phyloP scores from a whole-genome alignment of 768 basidiomycete species.

The Termitomyces sp. region DNA sequence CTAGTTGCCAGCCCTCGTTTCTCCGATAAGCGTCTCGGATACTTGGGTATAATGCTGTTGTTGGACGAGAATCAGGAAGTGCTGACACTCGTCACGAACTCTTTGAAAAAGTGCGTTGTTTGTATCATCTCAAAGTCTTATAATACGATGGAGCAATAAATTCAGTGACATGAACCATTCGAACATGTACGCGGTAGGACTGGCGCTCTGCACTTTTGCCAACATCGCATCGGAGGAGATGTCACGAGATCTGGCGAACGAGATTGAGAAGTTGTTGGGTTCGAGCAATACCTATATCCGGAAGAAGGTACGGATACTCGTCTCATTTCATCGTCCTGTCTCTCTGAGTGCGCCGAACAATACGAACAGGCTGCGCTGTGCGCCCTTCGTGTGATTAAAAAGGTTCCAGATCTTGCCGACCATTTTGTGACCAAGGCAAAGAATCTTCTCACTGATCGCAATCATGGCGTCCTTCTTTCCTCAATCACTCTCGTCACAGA shows the following conservation, averaged over 20 bases:
- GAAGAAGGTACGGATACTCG: constrained; percentile 75
- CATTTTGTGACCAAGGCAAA: constrained; percentile 89
- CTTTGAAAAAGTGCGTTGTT: constrained; percentile 83
- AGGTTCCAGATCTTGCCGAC: constrained; percentile 93
- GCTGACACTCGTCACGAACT: constrained; percentile 94
- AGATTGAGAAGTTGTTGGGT: constrained; percentile 95
- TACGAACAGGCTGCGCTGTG: constrained; percentile 81
- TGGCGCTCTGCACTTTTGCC: constrained; percentile 96
- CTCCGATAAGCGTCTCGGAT: constrained; percentile 93
- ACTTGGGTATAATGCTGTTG: constrained; percentile 95
- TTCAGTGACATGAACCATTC: constrained; percentile 97
- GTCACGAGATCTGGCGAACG: constrained; percentile 96
- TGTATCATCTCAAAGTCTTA: neutral
- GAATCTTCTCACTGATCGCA: constrained; percentile 88
- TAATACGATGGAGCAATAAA: neutral
- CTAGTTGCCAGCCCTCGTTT: constrained; percentile 94
- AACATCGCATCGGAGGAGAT: constrained; percentile 99
- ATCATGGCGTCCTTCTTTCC: constrained; percentile 94
- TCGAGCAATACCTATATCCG: constrained; percentile 98
- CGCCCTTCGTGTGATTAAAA: constrained; percentile 89
- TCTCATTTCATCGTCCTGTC: neutral
- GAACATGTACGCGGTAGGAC: constrained; percentile 97
- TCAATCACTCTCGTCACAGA: constrained; percentile 93
- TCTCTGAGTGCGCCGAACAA: neutral
- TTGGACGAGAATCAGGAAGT: constrained; percentile 98